Evolutionary conservation across 2,329 filamentous ascomycete genomes (phyloP).

Genomic region (Arthrobotrys conoides): DNA sequence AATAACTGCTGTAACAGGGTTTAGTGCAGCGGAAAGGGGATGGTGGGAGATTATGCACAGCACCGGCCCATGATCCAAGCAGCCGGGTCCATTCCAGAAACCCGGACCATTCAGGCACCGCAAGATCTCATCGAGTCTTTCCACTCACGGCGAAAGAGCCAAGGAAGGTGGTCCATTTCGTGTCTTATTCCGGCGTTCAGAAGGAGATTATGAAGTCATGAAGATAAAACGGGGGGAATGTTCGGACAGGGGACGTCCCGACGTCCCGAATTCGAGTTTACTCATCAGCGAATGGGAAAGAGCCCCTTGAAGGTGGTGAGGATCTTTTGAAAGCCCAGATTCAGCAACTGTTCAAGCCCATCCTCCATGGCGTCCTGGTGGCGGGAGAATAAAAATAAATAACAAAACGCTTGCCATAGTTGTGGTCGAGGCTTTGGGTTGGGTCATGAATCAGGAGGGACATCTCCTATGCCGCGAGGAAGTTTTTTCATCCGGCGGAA

Average conservation of each 20-base stretch:
- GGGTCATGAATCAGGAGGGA: slow-evolving; percentile 23
- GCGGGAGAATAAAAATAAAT: not conserved
- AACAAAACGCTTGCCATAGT: slow-evolving; percentile 5
- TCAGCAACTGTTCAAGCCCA: slow-evolving; percentile 4
- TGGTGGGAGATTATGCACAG: slow-evolving; percentile 48
- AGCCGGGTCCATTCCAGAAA: slow-evolving; percentile 60
- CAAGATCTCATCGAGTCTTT: slow-evolving; percentile 29
- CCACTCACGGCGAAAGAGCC: slow-evolving; percentile 17
- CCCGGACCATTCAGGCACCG: slow-evolving; percentile 56
- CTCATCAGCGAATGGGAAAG: slow-evolving; percentile 17
- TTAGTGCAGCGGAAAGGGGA: slow-evolving; percentile 50
- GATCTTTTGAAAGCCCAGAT: slow-evolving; percentile 8
- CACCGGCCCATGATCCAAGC: slow-evolving; percentile 60
- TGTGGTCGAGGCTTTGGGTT: not conserved
- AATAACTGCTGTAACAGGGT: slow-evolving; percentile 30
- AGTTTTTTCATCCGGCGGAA: slow-evolving; percentile 8
- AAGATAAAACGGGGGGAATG: slow-evolving; percentile 52
- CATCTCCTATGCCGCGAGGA: not conserved
- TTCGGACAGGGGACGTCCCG: slow-evolving; percentile 37
- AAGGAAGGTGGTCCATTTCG: slow-evolving; percentile 17
- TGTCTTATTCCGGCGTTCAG: slow-evolving; percentile 31
- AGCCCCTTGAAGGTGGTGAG: slow-evolving; percentile 6
- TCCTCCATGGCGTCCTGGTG: not conserved
- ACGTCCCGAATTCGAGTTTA: slow-evolving; percentile 13
- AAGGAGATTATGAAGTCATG: slow-evolving; percentile 46